phyloP scores from a whole-genome alignment of 2,329 filamentous ascomycete genomes.

The Ophiostoma angusticollis region DNA sequence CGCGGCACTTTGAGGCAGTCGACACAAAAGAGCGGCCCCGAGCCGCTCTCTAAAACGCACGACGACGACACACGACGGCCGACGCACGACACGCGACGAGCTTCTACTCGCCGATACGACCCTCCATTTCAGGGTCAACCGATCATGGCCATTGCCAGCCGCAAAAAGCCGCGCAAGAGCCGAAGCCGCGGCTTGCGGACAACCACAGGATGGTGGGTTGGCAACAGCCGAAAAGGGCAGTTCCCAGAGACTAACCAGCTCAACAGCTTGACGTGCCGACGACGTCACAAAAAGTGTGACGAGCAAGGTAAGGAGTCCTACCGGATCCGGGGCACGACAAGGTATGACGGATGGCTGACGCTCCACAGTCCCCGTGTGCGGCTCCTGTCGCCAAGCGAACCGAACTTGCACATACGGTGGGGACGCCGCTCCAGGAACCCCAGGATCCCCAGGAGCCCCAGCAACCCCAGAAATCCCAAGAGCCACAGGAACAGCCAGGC shows the following conservation, averaged over 20 bases:
- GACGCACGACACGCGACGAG: no score
- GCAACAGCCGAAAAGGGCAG: no score
- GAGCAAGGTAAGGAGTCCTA: conserved; percentile 18
- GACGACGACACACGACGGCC: no score
- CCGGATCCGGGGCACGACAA: no score
- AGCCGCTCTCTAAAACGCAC: no score
- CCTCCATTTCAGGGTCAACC: neutral
- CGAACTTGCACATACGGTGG: conserved; percentile 14
- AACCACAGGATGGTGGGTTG: conserved; percentile 1
- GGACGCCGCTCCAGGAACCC: neutral
- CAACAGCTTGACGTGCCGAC: conserved; percentile 24
- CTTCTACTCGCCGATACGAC: no score
- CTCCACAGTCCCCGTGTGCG: conserved; percentile 14
- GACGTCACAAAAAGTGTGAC: conserved; percentile 38
- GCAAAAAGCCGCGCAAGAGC: conserved; percentile 3
- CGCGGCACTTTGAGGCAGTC: no score
- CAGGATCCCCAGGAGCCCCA: neutral
- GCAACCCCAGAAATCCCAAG: no score
- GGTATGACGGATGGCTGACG: neutral
- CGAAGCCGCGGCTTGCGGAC: conserved; percentile 3
- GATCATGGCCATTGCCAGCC: neutral
- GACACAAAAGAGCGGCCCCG: no score
- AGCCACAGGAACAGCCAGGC: no score
- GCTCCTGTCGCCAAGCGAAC: conserved; percentile 16
- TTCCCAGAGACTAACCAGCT: neutral